Evolutionary conservation across 805 yeast genomes (phyloP), one percentile per base, ranked within the genome.

Genomic region (Pichia pseudocactophila): DNA sequence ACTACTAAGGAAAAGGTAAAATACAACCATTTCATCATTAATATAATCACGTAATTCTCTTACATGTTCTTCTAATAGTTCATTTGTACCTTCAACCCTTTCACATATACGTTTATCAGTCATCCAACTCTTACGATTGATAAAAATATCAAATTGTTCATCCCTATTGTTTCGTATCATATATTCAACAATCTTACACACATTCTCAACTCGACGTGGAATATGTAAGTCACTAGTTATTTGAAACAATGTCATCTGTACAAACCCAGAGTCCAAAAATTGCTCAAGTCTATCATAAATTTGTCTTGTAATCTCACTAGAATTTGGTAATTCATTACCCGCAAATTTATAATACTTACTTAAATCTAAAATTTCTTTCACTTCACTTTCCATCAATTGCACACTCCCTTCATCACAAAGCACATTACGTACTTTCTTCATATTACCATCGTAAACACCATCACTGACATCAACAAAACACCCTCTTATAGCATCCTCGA

Each of bases 381-480:
- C 15, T 28, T 28, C 31, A 28, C 15, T 4, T 7, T 28, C 31
- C 13, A n/a, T 7, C 15, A 28, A n/a, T 28, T 11, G 13, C 11
- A n/a, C 6, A 7, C 11, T 10, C 31, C 13, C 5, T 10, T 28
- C 12, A 5, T 10, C 15, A 28, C 25, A 5, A 6, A 6, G 5
- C 25, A 22, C 5, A 22, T 22, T 8, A 7, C 43, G 40, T 36
- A 35, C 39, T 18, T 45, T 42, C 11, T 22, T 16, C n/a, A n/a
- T n/a, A 2, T 30, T 7, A 15, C 40, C 39, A 2, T 28, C 15
- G n/a, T 31, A 45, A 30, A 36, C 36, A 18, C 45, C 18, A 45
- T 13, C 2, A 45, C 11, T 17, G 42, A 34, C 22, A 53, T 41
- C 4, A 61, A 57, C 9, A 56, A 30, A 37, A 56, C 62, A 31